Evolutionary conservation across 495 filamentous ascomycete genomes (phyloP), one percentile per base, ranked within the genome.

Genomic region (Glonium stellatum): DNA sequence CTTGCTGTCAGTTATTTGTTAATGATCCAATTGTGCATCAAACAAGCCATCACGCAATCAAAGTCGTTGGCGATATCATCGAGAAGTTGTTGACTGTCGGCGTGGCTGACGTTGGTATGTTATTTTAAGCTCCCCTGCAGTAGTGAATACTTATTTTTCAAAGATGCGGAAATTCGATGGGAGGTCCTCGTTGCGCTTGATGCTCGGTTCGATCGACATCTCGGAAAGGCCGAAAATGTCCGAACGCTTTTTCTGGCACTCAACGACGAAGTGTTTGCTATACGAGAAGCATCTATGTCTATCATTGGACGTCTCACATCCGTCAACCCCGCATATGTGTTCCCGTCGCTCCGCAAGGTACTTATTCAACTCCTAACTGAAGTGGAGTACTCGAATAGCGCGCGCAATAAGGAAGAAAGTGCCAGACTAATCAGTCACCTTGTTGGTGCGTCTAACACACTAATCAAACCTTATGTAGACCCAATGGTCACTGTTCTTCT

Each of bases 21-120:
- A 83, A 87, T 59, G 93, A 99, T 70, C 95, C 95, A 0, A 97
- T 97, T 66, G 92, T 97, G 64, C 90, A 96, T 67, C 93, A 99
- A 68, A 97, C 92, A 5, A 97, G 93, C 69, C 86, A 88, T 57
- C 93, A 99, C 70, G 92, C 93, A 0, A 88, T 97, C 13, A 90
- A 96, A 71, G 92, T 97, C 31, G 93, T 99, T 54, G 88, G 90
- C 60, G 92, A 97, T 72, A 93, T 99, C 42, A 96, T 99, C 65
- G 90, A 96, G 71, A 96, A 90, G 69, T 80, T 99, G 1, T 78
- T 99, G 61, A 96, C 90, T 1, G 90, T 97, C 23, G 92, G 91
- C 52, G 87, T 97, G 31, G 91, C 92, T 8, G 93, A 99, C 71
- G 82, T 89, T 12, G 39, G 39, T 44, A 44, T 44, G 39, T 44